Evolutionary conservation across 805 yeast genomes (phyloP).

Genomic region (Ogataea naganishii): DNA sequence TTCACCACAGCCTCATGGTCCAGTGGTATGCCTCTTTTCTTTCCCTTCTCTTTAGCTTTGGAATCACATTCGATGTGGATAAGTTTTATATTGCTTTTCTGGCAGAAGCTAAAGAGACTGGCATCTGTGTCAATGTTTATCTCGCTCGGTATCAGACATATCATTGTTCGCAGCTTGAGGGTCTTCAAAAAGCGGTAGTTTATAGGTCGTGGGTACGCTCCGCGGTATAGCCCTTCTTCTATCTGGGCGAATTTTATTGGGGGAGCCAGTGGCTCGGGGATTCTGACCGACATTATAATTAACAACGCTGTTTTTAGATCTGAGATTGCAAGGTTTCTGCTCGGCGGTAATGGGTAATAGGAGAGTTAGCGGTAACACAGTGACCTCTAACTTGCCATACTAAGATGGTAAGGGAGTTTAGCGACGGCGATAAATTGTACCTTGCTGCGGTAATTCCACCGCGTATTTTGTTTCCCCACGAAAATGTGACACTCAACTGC

Average conservation of each 20-base stretch:
- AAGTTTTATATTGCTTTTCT: constrained; percentile 42
- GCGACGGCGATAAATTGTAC: not conserved
- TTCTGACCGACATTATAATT: no score
- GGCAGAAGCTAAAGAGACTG: constrained; percentile 42
- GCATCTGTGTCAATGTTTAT: constrained; percentile 47
- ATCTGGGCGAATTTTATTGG: constrained; percentile 74
- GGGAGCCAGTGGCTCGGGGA: constrained; percentile 36
- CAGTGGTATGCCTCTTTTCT: constrained; percentile 77
- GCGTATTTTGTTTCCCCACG: no score
- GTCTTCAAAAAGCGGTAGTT: constrained; percentile 63
- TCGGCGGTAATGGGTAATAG: not conserved
- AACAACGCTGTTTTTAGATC: no score
- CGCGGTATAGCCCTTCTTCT: constrained; percentile 66
- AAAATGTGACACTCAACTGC: no score
- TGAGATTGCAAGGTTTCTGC: not conserved
- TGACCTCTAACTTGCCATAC: not conserved
- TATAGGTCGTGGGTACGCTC: constrained; percentile 76
- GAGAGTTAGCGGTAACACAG: not conserved
- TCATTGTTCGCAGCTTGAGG: constrained; percentile 58
- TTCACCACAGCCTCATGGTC: constrained; percentile 52
- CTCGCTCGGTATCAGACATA: constrained; percentile 75
- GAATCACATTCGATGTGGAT: constrained; percentile 62
- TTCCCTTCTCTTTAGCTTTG: constrained; percentile 59
- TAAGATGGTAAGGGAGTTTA: not conserved
- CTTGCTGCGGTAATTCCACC: not conserved